These are phyloP conservation scores for Chrysosporium keratinophilum DNA, from an alignment of 2,329 filamentous ascomycete genomes.

Conservation along the genomic window DNA sequence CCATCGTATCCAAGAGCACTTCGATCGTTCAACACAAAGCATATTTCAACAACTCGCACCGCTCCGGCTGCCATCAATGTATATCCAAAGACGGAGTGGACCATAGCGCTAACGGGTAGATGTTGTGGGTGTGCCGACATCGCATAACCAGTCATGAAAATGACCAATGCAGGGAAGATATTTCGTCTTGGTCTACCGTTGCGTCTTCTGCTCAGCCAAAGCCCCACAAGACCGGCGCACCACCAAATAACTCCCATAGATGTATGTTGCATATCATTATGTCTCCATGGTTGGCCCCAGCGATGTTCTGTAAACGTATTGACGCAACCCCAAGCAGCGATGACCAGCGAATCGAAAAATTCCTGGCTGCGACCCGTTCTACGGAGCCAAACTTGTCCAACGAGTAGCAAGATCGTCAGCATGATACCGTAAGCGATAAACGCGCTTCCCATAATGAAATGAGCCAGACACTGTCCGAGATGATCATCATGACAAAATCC, in stretches of 20 bases:
- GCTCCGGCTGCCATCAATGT: constrained; percentile 84
- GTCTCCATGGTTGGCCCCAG: constrained; percentile 81
- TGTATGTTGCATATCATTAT: constrained; percentile 93
- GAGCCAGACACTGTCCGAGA: constrained; percentile 80
- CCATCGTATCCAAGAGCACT: constrained; percentile 56
- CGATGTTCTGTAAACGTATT: constrained; percentile 97
- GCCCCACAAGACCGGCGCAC: constrained; percentile 78
- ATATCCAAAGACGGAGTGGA: constrained; percentile 85
- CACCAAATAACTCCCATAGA: constrained; percentile 99
- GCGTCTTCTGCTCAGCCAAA: constrained; percentile 81
- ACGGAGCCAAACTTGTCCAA: constrained; percentile 78
- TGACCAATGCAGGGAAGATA: constrained; percentile 81
- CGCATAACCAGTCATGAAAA: constrained; percentile 84
- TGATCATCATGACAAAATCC: constrained; percentile 92
- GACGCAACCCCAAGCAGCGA: constrained; percentile 89
- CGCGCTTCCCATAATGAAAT: constrained; percentile 97
- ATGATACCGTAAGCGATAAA: constrained; percentile 91
- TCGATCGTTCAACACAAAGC: constrained; percentile 71
- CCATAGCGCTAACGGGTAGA: constrained; percentile 71
- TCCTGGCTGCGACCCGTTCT: constrained; percentile 81
- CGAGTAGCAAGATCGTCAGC: constrained; percentile 73
- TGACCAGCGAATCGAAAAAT: constrained; percentile 87
- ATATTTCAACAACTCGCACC: constrained; percentile 78
- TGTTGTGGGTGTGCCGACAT: constrained; percentile 89
- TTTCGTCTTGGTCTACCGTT: constrained; percentile 83